Base-by-base conservation (phyloP, 1,139 yeast species). In the Candida sanyaensis region DNA sequence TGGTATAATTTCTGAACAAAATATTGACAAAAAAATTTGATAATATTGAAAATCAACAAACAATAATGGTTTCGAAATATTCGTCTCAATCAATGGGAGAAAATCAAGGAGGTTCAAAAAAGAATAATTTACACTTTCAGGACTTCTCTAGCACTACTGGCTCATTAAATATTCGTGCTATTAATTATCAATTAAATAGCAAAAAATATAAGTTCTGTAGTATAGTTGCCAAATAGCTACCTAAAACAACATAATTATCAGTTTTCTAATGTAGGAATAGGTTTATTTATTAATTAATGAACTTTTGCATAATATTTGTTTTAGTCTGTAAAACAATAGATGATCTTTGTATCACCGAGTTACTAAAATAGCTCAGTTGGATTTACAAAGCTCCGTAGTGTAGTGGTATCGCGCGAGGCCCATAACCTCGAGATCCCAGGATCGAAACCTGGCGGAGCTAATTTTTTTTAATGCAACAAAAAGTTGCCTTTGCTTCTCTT, bases 371-470 rank as follows among this genome's bases (percentile, higher is more conserved):
- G 30, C 21, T n/a, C 28, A 36, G 21, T 13, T 6, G 39, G 11
- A 21, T 7, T 11, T 7, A 10, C 26, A 10, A 34, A 36, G 39
- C 39, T 36, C 39, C 39, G 39, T 36, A 36, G 39, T 36, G 39
- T 36, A 36, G 39, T 36, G 39, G 39, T 36, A 36, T 36, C 39
- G 39, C 39, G 39, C 39, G 39, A 36, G 39, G 39, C 39, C 39
- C 39, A 36, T 36, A 36, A 36, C 39, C 39, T 36, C 39, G 39
- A 36, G 39, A 36, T 36, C 39, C 39, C 39, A 36, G 39, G 39
- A 36, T 36, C 39, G 39, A 36, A 24, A 36, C 39, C 39, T 36
- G 39, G 39, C 39, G 39, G 39, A 36, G 39, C 39, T 36, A 36
- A 4, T n/a, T 23, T 36, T 36, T 36, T 36, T 36, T 2, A 26